Conservation (phyloP, 441 rosid species). For the Mallotus repandus region DNA sequence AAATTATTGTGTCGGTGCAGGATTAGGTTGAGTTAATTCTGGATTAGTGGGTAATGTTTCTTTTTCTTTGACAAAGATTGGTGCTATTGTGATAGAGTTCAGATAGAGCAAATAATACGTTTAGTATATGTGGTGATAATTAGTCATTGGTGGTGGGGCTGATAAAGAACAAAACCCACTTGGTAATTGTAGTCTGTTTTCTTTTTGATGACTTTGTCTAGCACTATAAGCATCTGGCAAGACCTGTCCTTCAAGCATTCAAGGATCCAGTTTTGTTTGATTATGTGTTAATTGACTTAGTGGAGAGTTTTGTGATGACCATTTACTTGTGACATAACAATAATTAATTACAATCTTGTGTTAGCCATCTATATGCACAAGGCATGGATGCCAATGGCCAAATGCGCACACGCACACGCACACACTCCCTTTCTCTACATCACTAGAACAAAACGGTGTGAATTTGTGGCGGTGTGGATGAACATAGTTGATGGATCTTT, state of each 20-base stretch:
- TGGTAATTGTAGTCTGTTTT: neutral
- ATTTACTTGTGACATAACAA: neutral
- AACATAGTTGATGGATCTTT: too few species aligned
- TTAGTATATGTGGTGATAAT: constrained; percentile 10
- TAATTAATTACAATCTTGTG: too few species aligned
- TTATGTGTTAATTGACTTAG: neutral
- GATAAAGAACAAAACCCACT: neutral
- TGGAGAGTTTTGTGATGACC: neutral
- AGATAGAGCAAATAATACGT: neutral
- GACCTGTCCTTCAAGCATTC: neutral
- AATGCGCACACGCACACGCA: too few species aligned
- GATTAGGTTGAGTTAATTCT: neutral
- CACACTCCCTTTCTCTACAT: too few species aligned
- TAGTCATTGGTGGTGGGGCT: constrained; percentile 12
- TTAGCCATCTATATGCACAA: too few species aligned
- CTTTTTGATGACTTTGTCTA: neutral
- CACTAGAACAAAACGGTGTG: too few species aligned
- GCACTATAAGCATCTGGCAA: neutral
- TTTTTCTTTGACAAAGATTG: neutral
- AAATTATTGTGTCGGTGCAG: neutral
- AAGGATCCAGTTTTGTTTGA: neutral
- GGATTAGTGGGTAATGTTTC: too few species aligned
- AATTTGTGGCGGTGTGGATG: too few species aligned
- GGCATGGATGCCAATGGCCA: too few species aligned
- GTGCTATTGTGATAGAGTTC: neutral